phyloP scores from a whole-genome alignment of 2,329 filamentous ascomycete genomes.

The Cercospora citrullina region DNA sequence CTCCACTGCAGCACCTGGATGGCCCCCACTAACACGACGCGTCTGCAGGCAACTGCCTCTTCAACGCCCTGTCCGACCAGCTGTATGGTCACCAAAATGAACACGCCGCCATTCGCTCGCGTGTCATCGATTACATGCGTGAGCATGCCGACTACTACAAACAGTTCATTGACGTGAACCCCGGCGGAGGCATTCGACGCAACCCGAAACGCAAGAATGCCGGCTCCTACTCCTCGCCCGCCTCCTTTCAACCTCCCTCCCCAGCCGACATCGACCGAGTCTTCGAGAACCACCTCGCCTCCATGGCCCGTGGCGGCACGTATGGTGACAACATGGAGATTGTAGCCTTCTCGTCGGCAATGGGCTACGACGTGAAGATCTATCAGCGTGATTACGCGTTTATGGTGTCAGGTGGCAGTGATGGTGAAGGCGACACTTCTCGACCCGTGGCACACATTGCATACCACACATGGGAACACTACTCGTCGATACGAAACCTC shows the following conservation, averaged over 20 bases:
- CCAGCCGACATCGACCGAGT: constrained; percentile 54
- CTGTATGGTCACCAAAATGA: constrained; percentile 61
- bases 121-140: constrained; percentile 63
- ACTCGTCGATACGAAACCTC: constrained; percentile 64
- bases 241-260: constrained; percentile 51
- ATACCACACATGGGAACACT: constrained; percentile 62
- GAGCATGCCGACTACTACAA: constrained; percentile 63
- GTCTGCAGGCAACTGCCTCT: constrained; percentile 65
- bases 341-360: constrained; percentile 63
- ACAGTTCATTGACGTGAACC: constrained; percentile 59
- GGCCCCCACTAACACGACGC: constrained; percentile 23
- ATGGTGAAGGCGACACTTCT: constrained; percentile 31
- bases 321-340: constrained; percentile 70
- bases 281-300: constrained; percentile 57
- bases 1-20: constrained; percentile 6
- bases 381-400: constrained; percentile 58
- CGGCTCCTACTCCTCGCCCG: constrained; percentile 48
- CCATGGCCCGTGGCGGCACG: constrained; percentile 61
- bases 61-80: constrained; percentile 68
- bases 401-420: constrained; percentile 48
- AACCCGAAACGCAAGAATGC: constrained; percentile 60
- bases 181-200: constrained; percentile 56
- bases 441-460: constrained; percentile 50
- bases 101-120: constrained; percentile 59
- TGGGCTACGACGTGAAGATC: constrained; percentile 62